Evolutionary conservation across 1,139 yeast genomes (phyloP), one percentile per base, ranked within the genome.

Genomic region (Kurtzmaniella quercitrusa): DNA sequence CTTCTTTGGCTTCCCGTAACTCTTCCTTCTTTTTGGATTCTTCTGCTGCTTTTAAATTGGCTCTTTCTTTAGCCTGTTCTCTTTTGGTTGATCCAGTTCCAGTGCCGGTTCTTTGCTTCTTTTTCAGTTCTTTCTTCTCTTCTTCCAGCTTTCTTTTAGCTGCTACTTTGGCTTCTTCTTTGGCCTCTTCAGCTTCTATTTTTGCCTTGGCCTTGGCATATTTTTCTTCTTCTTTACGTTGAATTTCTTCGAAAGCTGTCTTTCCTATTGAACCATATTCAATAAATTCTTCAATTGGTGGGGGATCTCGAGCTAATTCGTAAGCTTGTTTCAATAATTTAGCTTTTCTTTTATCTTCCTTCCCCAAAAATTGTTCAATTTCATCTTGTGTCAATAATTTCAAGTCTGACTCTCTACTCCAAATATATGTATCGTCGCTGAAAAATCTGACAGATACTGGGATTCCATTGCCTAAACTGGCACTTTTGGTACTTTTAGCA

Each of bases 401-500:
- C 25, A 81, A 50, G 48, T 80, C 85, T 36, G 60, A 59, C 8
- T 58, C 54, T 34, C 70, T 69, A 41, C 78, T 75, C 86, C 86
- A 82, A 44, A 79, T 78, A 54, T 80, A 82, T 2, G 83, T 81
- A 55, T 82, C 86, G 57, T 81, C 88, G 50, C 77, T 77, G 56
- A 80, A 77, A 54, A 82, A 82, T 48, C 83, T 67, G 11, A 81
- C 85, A 0, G 79, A 75, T 58, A 77, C 27, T 2, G 16, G 19
- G 5, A 47, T 56, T 4, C 4, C 4, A 8, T 21, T 21, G 23
- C 23, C 23, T 8, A 21, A 21, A 21, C 4, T 8, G 23, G 23
- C 8, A 59, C 47, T 7, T 47, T 42, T 1, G 52, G 46, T 2
- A 57, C 59, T 19, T 46, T 43, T n/a, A 36, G 46, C 41, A 49